Base-by-base conservation (phyloP, 1,139 yeast genomes). In the Taphrina populina region DNA sequence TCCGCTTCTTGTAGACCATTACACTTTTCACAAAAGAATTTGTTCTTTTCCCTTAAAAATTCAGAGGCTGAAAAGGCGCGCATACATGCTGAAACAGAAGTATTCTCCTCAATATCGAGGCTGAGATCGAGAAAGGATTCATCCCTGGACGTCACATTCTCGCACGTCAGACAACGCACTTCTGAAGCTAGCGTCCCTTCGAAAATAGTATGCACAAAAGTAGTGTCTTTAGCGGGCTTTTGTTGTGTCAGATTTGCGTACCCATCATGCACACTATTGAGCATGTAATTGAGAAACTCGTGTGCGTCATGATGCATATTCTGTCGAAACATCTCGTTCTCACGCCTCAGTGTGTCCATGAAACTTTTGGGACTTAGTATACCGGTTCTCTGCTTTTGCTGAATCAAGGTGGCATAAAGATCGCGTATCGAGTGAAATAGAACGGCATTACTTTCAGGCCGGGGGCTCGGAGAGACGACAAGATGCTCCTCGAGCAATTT, bases 301-400 rank as follows among this genome's bases (percentile, higher is more conserved):
- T 92, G 98, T 2, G 98, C 96, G 73, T 92, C 98, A 67, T 92
- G 98, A 69, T 92, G 98, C 95, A 90, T 88, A 53, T 85, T 82
- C 59, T 88, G 85, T 61, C 95, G 76, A 68, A 92, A 92, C 56
- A 52, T 52, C 23, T 43, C 56, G 67, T 92, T 92, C 64, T 87
- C 88, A 57, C 79, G 80, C 68, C 88, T 88, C 55, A 90, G 73
- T 53, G 83, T 82, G 47, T 81, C 83, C 49, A 92, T 80, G 52
- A 92, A 78, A 64, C 79, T 77, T 29, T 75, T 72, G 0, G 97
- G 96, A 0, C 95, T 85, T 0, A 88, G 90, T 6, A 92, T 88
- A 2, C 97, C 97, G 2, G 80, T 81, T 23, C 78, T 75, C 4
- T 84, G 76, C 57, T 73, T 72, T 67, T 83, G 81, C 66, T 88